Evolutionary conservation across 2,329 filamentous ascomycete species (phyloP).

Genomic region (Aspergillus spinulosporus): DNA sequence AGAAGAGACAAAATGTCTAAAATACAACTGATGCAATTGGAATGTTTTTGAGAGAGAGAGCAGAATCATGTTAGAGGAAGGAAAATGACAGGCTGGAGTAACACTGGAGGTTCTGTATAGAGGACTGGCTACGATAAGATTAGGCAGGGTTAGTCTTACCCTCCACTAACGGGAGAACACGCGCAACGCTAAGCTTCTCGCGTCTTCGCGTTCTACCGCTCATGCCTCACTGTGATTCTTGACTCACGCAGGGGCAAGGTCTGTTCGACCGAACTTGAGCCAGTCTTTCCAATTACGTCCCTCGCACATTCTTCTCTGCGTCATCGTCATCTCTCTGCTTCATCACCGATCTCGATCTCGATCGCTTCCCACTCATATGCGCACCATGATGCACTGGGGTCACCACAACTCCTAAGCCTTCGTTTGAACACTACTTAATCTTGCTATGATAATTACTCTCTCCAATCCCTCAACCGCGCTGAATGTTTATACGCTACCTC

Average conservation of each 20-base stretch:
- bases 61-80: not conserved
- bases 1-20: not conserved
- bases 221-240: not conserved
- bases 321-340: not conserved
- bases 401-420: not conserved
- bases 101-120: not conserved
- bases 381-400: constrained; percentile 3
- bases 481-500: constrained; percentile 33
- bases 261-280: not conserved
- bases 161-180: not conserved
- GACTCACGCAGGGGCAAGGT: not conserved
- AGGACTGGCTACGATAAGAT: not conserved
- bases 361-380: not conserved
- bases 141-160: not conserved
- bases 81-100: not conserved
- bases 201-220: not conserved
- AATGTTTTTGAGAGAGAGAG: not conserved
- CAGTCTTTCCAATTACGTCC: not conserved
- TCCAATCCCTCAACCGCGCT: constrained; percentile 20
- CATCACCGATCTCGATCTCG: not conserved
- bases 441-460: not conserved
- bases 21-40: not conserved
- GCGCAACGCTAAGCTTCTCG: not conserved
- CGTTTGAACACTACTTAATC: not conserved
- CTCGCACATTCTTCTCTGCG: not conserved